Percentiles rank a stretch among this genome's conserved stretches.
These are phyloP conservation scores for Phanerodontia chrysosporium DNA, from an alignment of 768 basidiomycete species.

Conservation along the genomic window DNA sequence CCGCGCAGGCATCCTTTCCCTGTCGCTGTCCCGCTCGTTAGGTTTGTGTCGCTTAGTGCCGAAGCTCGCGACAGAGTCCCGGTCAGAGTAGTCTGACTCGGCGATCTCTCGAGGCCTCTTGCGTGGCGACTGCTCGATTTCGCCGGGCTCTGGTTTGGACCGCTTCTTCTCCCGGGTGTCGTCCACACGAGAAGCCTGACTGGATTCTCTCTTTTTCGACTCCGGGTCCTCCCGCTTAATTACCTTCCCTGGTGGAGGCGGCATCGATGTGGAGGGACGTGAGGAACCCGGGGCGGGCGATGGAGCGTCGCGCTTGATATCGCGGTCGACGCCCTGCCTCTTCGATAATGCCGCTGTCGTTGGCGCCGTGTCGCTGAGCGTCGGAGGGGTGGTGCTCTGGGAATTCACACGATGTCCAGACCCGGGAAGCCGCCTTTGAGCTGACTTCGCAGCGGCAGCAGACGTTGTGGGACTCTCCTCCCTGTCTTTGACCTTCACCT, in stretches of 20 bases:
- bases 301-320: constrained; percentile 19
- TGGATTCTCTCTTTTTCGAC: not conserved
- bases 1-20: no score
- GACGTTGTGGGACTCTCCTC: constrained; percentile 11
- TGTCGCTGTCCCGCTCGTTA: constrained; percentile 18
- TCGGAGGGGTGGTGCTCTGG: constrained; percentile 22
- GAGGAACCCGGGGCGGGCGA: not conserved
- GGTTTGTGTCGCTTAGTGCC: constrained; percentile 40
- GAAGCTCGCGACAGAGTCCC: constrained; percentile 10
- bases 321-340: constrained; percentile 26
- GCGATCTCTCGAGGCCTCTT: constrained; percentile 9
- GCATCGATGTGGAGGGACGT: not conserved
- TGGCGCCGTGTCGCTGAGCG: not conserved
- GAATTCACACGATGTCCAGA: constrained; percentile 43
- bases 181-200: not conserved
- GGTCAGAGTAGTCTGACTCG: constrained; percentile 12
- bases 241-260: not conserved
- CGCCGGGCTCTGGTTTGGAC: not conserved
- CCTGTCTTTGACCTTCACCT: constrained; percentile 16
- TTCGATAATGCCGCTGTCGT: constrained; percentile 18
- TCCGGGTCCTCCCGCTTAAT: not conserved
- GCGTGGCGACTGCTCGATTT: not conserved
- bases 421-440: constrained; percentile 38
- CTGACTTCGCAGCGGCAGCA: constrained; percentile 19
- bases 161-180: constrained; percentile 2